These are phyloP conservation scores for Dipodascus geniculatus DNA, from an alignment of 805 yeast genomes.

Conservation along the genomic window DNA sequence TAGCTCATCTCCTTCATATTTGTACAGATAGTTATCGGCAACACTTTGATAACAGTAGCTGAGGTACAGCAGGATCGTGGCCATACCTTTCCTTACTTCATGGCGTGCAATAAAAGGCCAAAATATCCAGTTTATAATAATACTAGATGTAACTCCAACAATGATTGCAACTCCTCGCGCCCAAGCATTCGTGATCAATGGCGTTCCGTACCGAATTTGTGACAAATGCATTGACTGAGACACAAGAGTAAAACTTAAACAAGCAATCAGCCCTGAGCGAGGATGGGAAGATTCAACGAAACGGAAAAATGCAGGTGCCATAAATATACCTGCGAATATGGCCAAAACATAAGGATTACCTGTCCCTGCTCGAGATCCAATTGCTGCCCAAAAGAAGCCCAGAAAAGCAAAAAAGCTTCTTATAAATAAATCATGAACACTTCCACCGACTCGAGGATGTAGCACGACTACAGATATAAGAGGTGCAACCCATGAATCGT, in stretches of 20 bases:
- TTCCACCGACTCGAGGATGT: constrained; percentile 30
- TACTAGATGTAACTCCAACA: constrained; percentile 29
- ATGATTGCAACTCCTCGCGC: constrained; percentile 28
- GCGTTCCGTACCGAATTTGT: constrained; percentile 12
- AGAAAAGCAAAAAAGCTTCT: constrained; percentile 27
- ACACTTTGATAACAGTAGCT: constrained; percentile 37
- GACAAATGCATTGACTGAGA: constrained; percentile 20
- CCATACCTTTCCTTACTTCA: constrained; percentile 30
- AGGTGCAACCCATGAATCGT: constrained; percentile 36
- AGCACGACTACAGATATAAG: constrained; percentile 27
- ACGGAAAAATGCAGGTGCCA: constrained; percentile 25
- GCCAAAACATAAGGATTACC: constrained; percentile 31
- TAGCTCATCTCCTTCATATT: constrained; percentile 37
- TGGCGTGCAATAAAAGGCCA: constrained; percentile 39
- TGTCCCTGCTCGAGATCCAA: constrained; percentile 30
- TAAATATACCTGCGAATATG: constrained; percentile 30
- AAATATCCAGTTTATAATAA: constrained; percentile 32
- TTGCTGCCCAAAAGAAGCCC: constrained; percentile 40
- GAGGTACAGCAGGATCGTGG: constrained; percentile 31
- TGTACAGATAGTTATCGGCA: constrained; percentile 36
- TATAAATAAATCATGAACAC: constrained; percentile 18
- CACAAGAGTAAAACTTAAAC: constrained; percentile 32
- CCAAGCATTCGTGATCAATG: constrained; percentile 31
- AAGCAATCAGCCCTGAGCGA: constrained; percentile 32
- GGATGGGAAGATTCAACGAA: constrained; percentile 30